Evolutionary conservation across 2,329 filamentous ascomycete species (phyloP).

Genomic region (Aspergillus alliaceus): DNA sequence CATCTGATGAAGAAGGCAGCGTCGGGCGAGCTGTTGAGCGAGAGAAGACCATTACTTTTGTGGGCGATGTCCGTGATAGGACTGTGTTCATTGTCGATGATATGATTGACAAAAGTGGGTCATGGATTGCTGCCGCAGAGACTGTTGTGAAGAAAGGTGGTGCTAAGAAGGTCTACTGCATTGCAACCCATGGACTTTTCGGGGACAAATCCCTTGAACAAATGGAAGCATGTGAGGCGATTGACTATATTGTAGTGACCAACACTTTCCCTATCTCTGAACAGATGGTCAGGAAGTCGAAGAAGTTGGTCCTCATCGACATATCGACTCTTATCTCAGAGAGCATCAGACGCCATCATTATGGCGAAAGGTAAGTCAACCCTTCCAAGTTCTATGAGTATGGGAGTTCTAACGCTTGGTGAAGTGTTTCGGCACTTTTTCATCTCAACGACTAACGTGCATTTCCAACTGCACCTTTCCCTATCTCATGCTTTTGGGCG

Average conservation of each 20-base stretch:
- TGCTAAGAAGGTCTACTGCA: constrained; percentile 94
- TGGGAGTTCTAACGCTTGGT: constrained; percentile 20
- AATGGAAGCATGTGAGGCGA: constrained; percentile 88
- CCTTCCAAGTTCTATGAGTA: constrained; percentile 44
- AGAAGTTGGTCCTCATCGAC: constrained; percentile 87
- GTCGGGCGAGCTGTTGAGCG: constrained; percentile 64
- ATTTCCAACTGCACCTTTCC: background rate
- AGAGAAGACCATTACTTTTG: constrained; percentile 96
- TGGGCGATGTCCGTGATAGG: constrained; percentile 85
- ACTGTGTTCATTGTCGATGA: constrained; percentile 95
- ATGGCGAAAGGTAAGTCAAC: constrained; percentile 76
- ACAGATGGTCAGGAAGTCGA: constrained; percentile 66
- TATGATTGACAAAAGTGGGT: constrained; percentile 97
- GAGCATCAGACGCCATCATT: constrained; percentile 92
- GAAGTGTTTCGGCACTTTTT: constrained; percentile 58
- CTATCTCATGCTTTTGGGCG: background rate
- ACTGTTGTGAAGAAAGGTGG: constrained; percentile 90
- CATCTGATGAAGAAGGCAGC: constrained; percentile 79
- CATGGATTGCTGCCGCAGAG: constrained; percentile 96
- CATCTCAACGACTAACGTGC: constrained; percentile 55
- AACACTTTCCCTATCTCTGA: constrained; percentile 93
- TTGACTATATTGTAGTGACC: constrained; percentile 90
- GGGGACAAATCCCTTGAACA: constrained; percentile 86
- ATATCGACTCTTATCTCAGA: constrained; percentile 85
- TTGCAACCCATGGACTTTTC: constrained; percentile 95